Evolutionary conservation across 2,329 filamentous ascomycete genomes (phyloP).

Genomic region (Penicillium sp.): DNA sequence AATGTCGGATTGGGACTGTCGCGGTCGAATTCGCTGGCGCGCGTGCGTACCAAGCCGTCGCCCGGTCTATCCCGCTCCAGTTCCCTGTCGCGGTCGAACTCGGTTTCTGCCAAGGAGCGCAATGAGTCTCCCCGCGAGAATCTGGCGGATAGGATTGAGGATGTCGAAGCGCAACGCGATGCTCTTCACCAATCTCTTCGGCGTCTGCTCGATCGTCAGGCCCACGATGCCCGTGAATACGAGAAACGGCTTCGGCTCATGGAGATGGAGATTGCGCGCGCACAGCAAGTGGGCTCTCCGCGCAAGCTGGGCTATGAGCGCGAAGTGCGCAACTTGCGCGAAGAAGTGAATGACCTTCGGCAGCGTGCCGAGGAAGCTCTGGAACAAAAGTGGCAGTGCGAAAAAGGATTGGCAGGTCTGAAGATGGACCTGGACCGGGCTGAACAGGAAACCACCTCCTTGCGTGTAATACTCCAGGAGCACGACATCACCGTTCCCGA

Average conservation of each 20-base stretch:
- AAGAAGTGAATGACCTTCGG: slow-evolving; percentile 75
- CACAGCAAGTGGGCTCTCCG: slow-evolving; percentile 56
- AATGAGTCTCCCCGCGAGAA: no score
- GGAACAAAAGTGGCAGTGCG: slow-evolving; percentile 91
- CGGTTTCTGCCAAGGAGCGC: no score
- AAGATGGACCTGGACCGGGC: slow-evolving; percentile 96
- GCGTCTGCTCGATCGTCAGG: slow-evolving; percentile 74
- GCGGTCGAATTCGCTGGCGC: slow-evolving; percentile 60
- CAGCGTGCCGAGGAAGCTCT: slow-evolving; percentile 85
- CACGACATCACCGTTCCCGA: no score
- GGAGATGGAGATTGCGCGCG: slow-evolving; percentile 67
- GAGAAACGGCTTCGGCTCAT: slow-evolving; percentile 69
- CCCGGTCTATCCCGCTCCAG: slow-evolving; percentile 34
- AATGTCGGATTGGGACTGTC: slow-evolving; percentile 48
- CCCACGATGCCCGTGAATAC: slow-evolving; percentile 73
- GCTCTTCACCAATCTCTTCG: slow-evolving; percentile 80
- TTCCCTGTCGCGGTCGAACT: slow-evolving; percentile 53
- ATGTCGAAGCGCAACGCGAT: slow-evolving; percentile 87
- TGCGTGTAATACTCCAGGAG: slow-evolving; percentile 68
- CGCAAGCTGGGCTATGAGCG: slow-evolving; percentile 70
- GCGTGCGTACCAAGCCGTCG: no score
- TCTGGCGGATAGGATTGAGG: slow-evolving; percentile 74
- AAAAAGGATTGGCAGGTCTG: slow-evolving; percentile 75
- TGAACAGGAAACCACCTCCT: slow-evolving; percentile 80
- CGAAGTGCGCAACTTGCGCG: slow-evolving; percentile 69